Percentiles rank a stretch among this genome's conserved stretches.
phyloP scores from a whole-genome alignment of 2,329 filamentous ascomycete species.

The Pyricularia grisea region DNA sequence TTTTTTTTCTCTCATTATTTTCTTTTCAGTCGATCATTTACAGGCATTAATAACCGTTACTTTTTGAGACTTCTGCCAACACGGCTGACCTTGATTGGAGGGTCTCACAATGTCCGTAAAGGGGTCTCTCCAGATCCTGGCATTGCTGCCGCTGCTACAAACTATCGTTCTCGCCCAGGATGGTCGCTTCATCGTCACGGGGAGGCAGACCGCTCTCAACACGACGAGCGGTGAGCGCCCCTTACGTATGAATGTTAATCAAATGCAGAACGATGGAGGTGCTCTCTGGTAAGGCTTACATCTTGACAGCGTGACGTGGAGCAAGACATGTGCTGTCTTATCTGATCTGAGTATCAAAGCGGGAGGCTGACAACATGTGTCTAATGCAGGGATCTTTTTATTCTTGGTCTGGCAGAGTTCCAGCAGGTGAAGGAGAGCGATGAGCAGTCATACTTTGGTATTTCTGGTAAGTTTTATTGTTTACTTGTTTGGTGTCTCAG shows the following conservation, averaged over 20 bases:
- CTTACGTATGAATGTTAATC: conserved; percentile 31
- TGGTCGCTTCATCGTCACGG: conserved; percentile 17
- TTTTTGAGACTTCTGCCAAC: neutral
- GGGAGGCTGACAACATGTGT: neutral
- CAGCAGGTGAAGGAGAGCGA: conserved; percentile 26
- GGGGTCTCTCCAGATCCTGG: neutral
- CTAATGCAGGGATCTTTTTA: conserved; percentile 30
- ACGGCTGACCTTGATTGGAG: neutral
- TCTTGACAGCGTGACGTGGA: neutral
- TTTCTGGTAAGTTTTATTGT: conserved; percentile 24
- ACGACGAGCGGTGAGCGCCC: conserved; percentile 24
- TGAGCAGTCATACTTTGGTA: conserved; percentile 33
- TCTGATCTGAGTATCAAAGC: neutral
- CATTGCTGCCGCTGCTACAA: neutral
- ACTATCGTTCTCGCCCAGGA: neutral
- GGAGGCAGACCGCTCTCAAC: conserved; percentile 20
- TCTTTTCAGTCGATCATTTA: neutral
- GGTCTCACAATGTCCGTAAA: neutral
- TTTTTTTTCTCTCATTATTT: neutral
- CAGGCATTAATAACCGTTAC: neutral
- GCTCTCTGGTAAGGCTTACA: neutral
- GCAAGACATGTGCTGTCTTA: neutral
- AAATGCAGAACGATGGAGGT: conserved; percentile 22
- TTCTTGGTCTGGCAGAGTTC: conserved; percentile 29
- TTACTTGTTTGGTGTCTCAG: neutral